phyloP scores from a whole-genome alignment of 495 filamentous ascomycete genomes.

The Penicillium coffeae region DNA sequence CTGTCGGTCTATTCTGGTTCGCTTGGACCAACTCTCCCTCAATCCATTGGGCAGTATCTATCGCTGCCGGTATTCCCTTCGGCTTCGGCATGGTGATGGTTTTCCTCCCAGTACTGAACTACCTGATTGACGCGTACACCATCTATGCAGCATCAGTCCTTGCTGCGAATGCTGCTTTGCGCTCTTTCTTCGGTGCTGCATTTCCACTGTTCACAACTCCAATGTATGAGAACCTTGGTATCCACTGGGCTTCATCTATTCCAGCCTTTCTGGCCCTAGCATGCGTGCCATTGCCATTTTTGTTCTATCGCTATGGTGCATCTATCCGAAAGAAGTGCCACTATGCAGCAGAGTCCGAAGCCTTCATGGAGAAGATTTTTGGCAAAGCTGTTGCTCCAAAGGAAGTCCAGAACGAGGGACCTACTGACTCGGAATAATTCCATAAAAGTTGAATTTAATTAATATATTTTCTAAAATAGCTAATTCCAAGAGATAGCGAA shows the following conservation, averaged over 20 bases:
- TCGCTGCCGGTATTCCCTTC: slow-evolving; percentile 53
- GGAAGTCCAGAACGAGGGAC: no score
- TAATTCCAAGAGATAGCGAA: no score
- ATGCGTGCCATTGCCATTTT: slow-evolving; percentile 54
- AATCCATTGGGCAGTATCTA: slow-evolving; percentile 56
- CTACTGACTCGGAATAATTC: no score
- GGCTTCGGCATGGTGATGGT: slow-evolving; percentile 58
- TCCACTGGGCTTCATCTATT: slow-evolving; percentile 62
- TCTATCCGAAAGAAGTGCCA: slow-evolving; percentile 58
- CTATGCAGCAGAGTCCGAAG: slow-evolving; percentile 58
- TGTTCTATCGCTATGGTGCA: slow-evolving; percentile 63
- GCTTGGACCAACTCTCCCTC: slow-evolving; percentile 53
- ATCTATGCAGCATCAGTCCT: slow-evolving; percentile 65
- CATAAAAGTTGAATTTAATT: no score
- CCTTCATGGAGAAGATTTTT: slow-evolving; percentile 6
- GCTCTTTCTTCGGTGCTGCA: slow-evolving; percentile 55
- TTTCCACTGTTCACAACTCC: slow-evolving; percentile 68
- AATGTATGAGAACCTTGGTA: slow-evolving; percentile 62
- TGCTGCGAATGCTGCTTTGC: slow-evolving; percentile 59
- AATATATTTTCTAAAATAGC: no score
- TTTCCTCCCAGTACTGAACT: slow-evolving; percentile 59
- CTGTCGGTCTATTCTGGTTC: slow-evolving; percentile 46
- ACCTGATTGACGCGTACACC: slow-evolving; percentile 64
- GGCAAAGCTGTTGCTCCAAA: no score
- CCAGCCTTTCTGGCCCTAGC: slow-evolving; percentile 25